Percentiles rank a stretch among this genome's conserved stretches.
These are phyloP conservation scores for Pythium aquatile DNA, from an alignment of 352 stramenopile species.

Conservation along the genomic window DNA sequence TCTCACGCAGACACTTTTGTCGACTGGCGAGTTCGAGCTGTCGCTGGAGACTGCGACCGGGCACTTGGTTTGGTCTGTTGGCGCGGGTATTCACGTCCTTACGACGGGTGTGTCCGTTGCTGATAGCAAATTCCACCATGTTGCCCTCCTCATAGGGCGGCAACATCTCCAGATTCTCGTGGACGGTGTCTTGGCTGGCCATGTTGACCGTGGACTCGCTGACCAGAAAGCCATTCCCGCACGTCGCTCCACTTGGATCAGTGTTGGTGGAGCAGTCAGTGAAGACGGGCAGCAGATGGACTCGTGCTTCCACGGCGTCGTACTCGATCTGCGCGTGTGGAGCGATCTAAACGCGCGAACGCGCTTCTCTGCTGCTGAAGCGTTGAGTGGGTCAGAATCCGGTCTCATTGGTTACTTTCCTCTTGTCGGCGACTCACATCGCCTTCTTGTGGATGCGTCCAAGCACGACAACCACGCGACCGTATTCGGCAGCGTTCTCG, in stretches of 20 bases:
- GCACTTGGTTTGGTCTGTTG: slow-evolving; percentile 55
- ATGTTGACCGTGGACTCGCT: slow-evolving; percentile 28
- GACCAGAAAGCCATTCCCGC: slow-evolving; percentile 30
- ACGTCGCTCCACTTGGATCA: slow-evolving; percentile 34
- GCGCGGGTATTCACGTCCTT: slow-evolving; percentile 39
- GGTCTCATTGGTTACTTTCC: slow-evolving; percentile 73
- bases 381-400: slow-evolving; percentile 40
- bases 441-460: slow-evolving; percentile 67
- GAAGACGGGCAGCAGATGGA: slow-evolving; percentile 28
- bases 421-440: slow-evolving; percentile 58
- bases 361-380: slow-evolving; percentile 13
- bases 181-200: slow-evolving; percentile 39
- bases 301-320: slow-evolving; percentile 55
- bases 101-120: slow-evolving; percentile 25
- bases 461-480: slow-evolving; percentile 74
- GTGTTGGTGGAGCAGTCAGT: slow-evolving; percentile 49
- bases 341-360: slow-evolving; percentile 14
- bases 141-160: slow-evolving; percentile 53
- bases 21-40: slow-evolving; percentile 65
- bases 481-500: slow-evolving; percentile 33
- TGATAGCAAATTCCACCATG: slow-evolving; percentile 51
- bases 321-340: slow-evolving; percentile 77
- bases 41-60: slow-evolving; percentile 33
- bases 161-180: slow-evolving; percentile 43
- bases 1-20: slow-evolving; percentile 46